A percentile compares a stretch with the other conserved stretches of the same genome.
phyloP scores from a whole-genome alignment of 2,329 filamentous ascomycete species.

The Pseudogymnoascus sp. region DNA sequence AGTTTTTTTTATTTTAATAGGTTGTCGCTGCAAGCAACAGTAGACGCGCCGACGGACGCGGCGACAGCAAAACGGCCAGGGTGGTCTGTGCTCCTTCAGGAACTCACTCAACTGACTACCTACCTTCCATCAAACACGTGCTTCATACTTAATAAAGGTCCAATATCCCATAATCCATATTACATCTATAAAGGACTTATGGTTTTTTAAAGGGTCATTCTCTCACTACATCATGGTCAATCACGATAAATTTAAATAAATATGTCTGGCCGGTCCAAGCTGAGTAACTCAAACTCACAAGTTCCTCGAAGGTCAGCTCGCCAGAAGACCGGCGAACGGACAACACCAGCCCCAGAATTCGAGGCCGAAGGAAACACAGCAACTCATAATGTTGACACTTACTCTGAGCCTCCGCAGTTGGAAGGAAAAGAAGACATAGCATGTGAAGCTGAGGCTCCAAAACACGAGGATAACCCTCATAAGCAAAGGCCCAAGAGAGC shows the following conservation, averaged over 20 bases:
- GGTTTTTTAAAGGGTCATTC: background rate
- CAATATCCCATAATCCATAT: background rate
- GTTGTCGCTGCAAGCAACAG: background rate
- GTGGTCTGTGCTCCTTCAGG: background rate
- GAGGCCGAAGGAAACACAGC: background rate
- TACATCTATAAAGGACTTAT: background rate
- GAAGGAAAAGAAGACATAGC: background rate
- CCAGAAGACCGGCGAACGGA: background rate
- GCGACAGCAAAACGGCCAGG: background rate
- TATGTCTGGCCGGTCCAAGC: background rate
- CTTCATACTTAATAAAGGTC: background rate
- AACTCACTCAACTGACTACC: background rate
- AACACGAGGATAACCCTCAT: background rate
- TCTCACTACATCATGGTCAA: constrained; percentile 1
- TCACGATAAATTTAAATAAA: background rate
- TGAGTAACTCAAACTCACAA: constrained; percentile 2
- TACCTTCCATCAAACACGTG: background rate
- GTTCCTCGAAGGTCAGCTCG: background rate
- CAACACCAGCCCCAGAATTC: background rate
- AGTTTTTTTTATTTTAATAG: background rate
- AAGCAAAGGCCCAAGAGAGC: background rate
- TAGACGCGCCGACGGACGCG: constrained; percentile 3
- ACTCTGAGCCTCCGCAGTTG: background rate
- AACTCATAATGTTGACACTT: background rate
- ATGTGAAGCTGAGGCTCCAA: background rate